A percentile compares a stretch with the other conserved stretches of the same genome.
Evolutionary conservation across 805 yeast genomes (phyloP).

Genomic region (Ogataea glucozyma): DNA sequence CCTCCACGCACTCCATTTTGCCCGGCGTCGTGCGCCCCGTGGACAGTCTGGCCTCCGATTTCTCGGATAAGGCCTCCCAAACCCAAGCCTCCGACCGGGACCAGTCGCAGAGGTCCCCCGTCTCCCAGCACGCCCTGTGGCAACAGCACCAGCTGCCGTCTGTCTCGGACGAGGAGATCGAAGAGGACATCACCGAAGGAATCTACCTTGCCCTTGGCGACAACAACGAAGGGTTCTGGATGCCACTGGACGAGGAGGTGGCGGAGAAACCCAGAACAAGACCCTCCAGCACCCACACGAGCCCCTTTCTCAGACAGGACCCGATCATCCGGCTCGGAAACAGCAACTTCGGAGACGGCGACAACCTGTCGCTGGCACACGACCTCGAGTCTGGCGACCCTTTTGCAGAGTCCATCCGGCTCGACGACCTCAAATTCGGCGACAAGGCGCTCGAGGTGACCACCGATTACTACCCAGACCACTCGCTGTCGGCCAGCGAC

Average conservation of each 20-base stretch:
- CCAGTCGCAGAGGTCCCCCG: too few relatives aligned
- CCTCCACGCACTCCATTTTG: conserved; percentile 1
- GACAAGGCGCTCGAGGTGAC: conserved; percentile 5
- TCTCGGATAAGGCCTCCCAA: neutral
- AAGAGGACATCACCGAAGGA: conserved; percentile 24
- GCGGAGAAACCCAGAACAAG: neutral
- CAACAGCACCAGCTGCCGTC: conserved; percentile 8
- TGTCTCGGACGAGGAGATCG: conserved; percentile 17
- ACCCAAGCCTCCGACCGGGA: too few relatives aligned
- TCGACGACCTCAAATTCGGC: conserved; percentile 13
- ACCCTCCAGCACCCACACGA: neutral
- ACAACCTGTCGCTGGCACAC: conserved; percentile 5
- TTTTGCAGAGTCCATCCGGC: conserved; percentile 12
- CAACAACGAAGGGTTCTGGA: conserved; percentile 21
- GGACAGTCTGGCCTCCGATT: conserved; percentile 1
- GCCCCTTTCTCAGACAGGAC: conserved; percentile 10
- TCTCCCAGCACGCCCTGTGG: neutral
- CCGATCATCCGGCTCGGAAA: conserved; percentile 8
- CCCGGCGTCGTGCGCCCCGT: conserved; percentile 4
- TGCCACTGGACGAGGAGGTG: conserved; percentile 20
- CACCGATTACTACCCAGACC: conserved; percentile 12
- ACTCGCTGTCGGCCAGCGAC: conserved; percentile 7
- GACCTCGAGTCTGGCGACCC: conserved; percentile 17
- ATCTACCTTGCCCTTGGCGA: conserved; percentile 26
- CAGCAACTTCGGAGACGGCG: conserved; percentile 9